Evolutionary conservation across 306 rosid species (phyloP).

Genomic region (Medicago ruthenica): DNA sequence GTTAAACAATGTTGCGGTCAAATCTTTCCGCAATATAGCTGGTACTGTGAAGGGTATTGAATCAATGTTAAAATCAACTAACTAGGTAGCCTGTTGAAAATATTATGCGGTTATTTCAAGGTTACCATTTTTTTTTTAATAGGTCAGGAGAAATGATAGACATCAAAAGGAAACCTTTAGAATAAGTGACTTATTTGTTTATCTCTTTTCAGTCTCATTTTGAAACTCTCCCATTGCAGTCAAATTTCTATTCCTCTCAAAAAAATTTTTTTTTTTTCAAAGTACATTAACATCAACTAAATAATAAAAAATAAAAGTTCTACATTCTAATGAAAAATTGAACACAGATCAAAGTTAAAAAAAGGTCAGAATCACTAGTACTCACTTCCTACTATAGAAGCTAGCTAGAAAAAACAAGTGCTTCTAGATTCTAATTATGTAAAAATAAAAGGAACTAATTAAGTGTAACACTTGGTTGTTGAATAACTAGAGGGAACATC

Average conservation of each 20-base stretch:
- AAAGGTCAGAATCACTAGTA: slow-evolving; percentile 40
- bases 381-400: slow-evolving; percentile 35
- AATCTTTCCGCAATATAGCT: too few species aligned
- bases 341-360: slow-evolving; percentile 33
- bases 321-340: slow-evolving; percentile 43
- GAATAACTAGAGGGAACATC: slow-evolving; percentile 65
- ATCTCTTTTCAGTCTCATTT: slow-evolving; percentile 30
- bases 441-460: slow-evolving; percentile 25
- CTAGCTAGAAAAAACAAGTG: slow-evolving; percentile 46
- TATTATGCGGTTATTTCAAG: too few species aligned
- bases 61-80: too few species aligned
- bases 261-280: slow-evolving; percentile 2
- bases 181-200: slow-evolving; percentile 17
- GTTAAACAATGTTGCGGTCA: too few species aligned
- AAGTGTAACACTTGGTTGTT: slow-evolving; percentile 66
- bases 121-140: too few species aligned
- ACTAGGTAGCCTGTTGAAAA: too few species aligned
- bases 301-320: background rate
- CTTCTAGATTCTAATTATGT: slow-evolving; percentile 35
- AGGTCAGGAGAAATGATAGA: too few species aligned
- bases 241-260: slow-evolving; percentile 52
- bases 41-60: too few species aligned
- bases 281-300: background rate
- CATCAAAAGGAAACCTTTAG: too few species aligned
- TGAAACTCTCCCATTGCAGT: slow-evolving; percentile 31